phyloP scores from a whole-genome alignment of 305 asterid species.

The Fraxinus velutina region DNA sequence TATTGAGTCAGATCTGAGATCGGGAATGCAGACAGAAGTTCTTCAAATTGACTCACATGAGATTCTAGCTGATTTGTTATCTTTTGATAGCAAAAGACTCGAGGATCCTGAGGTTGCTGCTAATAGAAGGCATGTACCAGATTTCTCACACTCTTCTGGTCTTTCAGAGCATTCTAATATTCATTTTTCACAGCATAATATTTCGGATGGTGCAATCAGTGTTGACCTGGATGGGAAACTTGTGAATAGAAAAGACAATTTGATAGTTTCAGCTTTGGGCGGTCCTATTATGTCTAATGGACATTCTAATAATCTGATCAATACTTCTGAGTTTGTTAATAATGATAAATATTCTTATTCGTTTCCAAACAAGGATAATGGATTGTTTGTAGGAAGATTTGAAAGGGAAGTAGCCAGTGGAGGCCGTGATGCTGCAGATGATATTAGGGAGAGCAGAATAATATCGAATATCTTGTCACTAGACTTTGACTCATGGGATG shows the following conservation, averaged over 20 bases:
- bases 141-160: conserved; percentile 35
- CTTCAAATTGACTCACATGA: conserved; percentile 32
- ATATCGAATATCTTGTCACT: conserved; percentile 70
- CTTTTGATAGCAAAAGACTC: conserved; percentile 56
- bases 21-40: conserved; percentile 30
- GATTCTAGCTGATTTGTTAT: conserved; percentile 48
- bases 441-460: conserved; percentile 80
- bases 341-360: conserved; percentile 34
- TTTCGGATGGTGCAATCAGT: conserved; percentile 29
- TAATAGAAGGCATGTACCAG: conserved; percentile 34
- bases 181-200: conserved; percentile 27
- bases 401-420: conserved; percentile 40
- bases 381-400: conserved; percentile 37
- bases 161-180: conserved; percentile 33
- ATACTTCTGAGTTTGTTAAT: conserved; percentile 28
- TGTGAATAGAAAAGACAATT: conserved; percentile 44
- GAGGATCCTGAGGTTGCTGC: conserved; percentile 57
- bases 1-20: conserved; percentile 34
- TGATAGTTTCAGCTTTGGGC: conserved; percentile 41
- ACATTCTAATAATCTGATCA: conserved; percentile 34
- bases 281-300: conserved; percentile 37
- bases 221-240: conserved; percentile 37
- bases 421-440: conserved; percentile 19
- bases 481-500: conserved; percentile 78
- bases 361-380: conserved; percentile 33